Conservation (phyloP, 2,329 filamentous ascomycete species). For the Aaosphaeria pasadenensis region DNA sequence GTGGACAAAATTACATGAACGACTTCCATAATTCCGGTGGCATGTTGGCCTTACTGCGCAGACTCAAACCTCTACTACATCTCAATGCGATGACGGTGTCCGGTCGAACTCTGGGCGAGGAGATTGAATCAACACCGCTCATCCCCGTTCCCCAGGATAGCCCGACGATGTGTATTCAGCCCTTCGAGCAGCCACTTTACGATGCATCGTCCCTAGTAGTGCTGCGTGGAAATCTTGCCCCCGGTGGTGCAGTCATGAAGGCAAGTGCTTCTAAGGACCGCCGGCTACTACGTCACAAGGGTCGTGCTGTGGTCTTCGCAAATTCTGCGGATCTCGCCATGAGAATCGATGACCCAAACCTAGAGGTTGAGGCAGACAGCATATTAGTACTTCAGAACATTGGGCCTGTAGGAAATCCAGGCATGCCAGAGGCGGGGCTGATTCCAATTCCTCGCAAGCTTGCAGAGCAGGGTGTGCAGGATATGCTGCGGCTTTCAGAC, state of each 20-base stretch:
- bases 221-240: slow-evolving; percentile 79
- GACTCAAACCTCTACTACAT: slow-evolving; percentile 75
- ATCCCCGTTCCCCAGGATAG: slow-evolving; percentile 51
- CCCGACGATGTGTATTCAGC: slow-evolving; percentile 25
- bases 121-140: slow-evolving; percentile 67
- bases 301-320: slow-evolving; percentile 75
- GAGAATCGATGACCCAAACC: slow-evolving; percentile 67
- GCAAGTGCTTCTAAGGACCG: slow-evolving; percentile 88
- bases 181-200: slow-evolving; percentile 78
- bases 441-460: slow-evolving; percentile 73
- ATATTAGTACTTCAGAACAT: slow-evolving; percentile 88
- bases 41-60: slow-evolving; percentile 76
- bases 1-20: slow-evolving; percentile 80
- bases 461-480: slow-evolving; percentile 44
- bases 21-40: slow-evolving; percentile 82
- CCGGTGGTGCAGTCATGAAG: slow-evolving; percentile 84
- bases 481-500: slow-evolving; percentile 55
- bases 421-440: slow-evolving; percentile 89
- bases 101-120: slow-evolving; percentile 74
- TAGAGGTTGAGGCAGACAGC: slow-evolving; percentile 69
- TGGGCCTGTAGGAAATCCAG: slow-evolving; percentile 83
- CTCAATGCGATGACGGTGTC: slow-evolving; percentile 53
- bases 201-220: slow-evolving; percentile 78
- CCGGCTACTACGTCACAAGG: slow-evolving; percentile 64
- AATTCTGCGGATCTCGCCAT: slow-evolving; percentile 74